Evolutionary conservation across 1,139 yeast species (phyloP), one percentile per base, ranked within the genome.

Genomic region (Yamadazyma spencermartinsiae): DNA sequence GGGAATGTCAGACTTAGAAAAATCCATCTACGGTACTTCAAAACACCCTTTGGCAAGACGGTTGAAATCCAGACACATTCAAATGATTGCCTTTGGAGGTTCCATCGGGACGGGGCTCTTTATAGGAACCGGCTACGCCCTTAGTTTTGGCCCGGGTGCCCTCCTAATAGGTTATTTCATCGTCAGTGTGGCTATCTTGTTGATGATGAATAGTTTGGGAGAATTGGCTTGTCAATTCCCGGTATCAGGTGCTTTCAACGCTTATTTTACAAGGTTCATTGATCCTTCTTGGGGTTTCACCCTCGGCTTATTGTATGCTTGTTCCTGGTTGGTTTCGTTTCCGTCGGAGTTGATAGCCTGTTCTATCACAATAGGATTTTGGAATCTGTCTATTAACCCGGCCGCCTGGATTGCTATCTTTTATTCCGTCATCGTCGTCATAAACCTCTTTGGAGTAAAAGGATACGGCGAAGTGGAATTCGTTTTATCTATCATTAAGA

Each of bases 81-180:
- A 66, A 43, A 67, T 68, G 74, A 68, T 69, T 45, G 73, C 75
- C 33, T 61, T 70, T 41, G 75, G 74, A 36, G 75, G 75, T 34
- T 54, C 66, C 36, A 68, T 70, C 38, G 66, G 68, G 43, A 64
- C 80, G 11, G 80, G 80, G 50, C 58, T 74, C 39, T 73, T 73
- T 51, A 85, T 87, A 10, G 84, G 88, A 40, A 76, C 83, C 43
- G 95, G 95, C 20, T 72, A 74, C 38, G 84, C 85, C 2, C 65
- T 88, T 45, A 65, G 72, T 41, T 68, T 65, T 14, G 92, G 92
- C 31, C 90, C 92, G 11, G 88, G 81, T 3, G 71, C 81, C 34
- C 56, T 80, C 32, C 65, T 82, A 23, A 74, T 82, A 41, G 81
- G 77, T 46, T 65, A 51, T 51, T 63, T 62, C 51, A 57, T 71